phyloP scores from a whole-genome alignment of 768 basidiomycete genomes.

The Tubosaeta sp. region DNA sequence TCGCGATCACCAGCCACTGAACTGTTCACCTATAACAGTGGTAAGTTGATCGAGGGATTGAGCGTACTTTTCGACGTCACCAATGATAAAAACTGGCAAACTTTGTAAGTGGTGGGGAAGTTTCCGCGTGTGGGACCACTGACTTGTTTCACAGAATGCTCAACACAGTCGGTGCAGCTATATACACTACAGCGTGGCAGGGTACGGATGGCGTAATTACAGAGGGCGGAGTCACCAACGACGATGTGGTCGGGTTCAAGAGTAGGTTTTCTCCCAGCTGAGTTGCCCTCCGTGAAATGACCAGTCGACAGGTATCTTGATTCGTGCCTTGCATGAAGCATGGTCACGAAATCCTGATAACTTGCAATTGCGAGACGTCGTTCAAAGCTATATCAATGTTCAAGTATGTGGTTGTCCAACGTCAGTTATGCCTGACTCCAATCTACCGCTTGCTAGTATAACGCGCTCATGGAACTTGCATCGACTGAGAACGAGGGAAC shows the following conservation, averaged over 20 bases:
- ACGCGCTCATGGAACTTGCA: slow-evolving; percentile 9
- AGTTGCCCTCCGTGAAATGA: neutral
- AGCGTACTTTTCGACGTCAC: slow-evolving; percentile 42
- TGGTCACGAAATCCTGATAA: slow-evolving; percentile 38
- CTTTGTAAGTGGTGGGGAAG: slow-evolving; percentile 30
- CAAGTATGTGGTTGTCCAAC: slow-evolving; percentile 33
- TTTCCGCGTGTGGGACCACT: neutral
- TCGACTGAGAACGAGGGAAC: neutral
- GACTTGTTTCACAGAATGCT: slow-evolving; percentile 30
- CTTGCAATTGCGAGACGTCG: slow-evolving; percentile 34
- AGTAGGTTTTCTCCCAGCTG: slow-evolving; percentile 24
- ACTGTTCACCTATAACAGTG: slow-evolving; percentile 53
- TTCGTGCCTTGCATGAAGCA: slow-evolving; percentile 46
- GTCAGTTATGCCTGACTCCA: too few relatives aligned
- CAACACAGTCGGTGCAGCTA: slow-evolving; percentile 35
- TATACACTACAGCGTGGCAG: slow-evolving; percentile 45
- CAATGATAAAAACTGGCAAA: slow-evolving; percentile 38
- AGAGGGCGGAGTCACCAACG: slow-evolving; percentile 40
- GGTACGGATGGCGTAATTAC: slow-evolving; percentile 48
- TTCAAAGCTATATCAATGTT: slow-evolving; percentile 49
- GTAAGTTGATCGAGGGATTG: slow-evolving; percentile 51
- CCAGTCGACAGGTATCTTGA: slow-evolving; percentile 34
- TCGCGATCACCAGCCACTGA: slow-evolving; percentile 41
- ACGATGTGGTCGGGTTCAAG: slow-evolving; percentile 52
- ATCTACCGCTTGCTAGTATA: neutral